Base-by-base conservation (phyloP, 257 asterid species). In the Jacaranda mimosifolia region DNA sequence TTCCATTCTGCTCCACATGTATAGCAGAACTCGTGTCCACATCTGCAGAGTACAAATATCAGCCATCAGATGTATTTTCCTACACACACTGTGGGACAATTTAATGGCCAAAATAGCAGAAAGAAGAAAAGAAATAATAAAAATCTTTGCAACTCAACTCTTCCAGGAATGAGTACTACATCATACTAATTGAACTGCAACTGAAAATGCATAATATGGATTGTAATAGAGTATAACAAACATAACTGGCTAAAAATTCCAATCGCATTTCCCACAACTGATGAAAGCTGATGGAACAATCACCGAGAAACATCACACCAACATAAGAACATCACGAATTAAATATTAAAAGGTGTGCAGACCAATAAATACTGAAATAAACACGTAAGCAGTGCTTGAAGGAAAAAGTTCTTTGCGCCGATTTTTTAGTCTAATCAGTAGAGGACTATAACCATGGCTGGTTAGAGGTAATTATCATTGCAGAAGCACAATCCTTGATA, bases 21-120 rank as follows among this genome's bases (percentile, higher is more conserved):
- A 75, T 90, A 90, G 82, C 97, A 90, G 55, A 91, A 91, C 78
- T 90, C 90, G 14, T 87, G 81, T 7, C 97, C 93, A 58, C 97
- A 91, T 80, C 94, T 89, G 85, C 79, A 69, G 3, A 68, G 51
- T 19, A 39, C 78, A 62, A 57, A 32, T 59, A 48, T 43, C 8
- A 58, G 42, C 4, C 60, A 14, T 46, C 19, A 36, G 6, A 39
- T 63, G 58, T n/a, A 15, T 13, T 49, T 5, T 32, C 32, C 32
- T 26, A 26, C 32, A 26, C 2, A 26, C 32, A 0, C 55, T n/a
- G 17, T 3, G 12, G 0, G 48, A 11, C 42, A 17, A 26, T 2
- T 63, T 18, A 13, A 42, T 17, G 40, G 12, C 10, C 15, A 4
- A 6, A 73, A 11, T 9, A 9, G 36, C 19, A n/a, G 43, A 46